These are phyloP conservation scores for Mucor piriformis DNA, from an alignment of 371 early-diverging fungal species.

Conservation along the genomic window DNA sequence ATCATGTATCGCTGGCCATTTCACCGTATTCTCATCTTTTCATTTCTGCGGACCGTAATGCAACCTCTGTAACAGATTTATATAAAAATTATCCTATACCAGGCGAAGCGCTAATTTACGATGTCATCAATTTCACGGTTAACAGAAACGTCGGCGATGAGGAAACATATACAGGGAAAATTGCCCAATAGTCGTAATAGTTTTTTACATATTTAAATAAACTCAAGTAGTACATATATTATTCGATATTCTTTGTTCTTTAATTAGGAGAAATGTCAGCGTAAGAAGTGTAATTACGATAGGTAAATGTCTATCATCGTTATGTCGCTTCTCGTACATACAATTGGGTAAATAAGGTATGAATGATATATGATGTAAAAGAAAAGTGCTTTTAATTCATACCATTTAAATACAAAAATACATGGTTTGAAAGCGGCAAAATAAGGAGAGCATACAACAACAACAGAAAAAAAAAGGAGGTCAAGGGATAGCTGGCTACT, in stretches of 20 bases:
- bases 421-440: background rate
- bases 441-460: constrained; percentile 2
- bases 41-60: background rate
- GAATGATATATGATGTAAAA: background rate
- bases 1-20: constrained; percentile 4
- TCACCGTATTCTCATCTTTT: constrained; percentile 5
- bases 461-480: constrained; percentile 2
- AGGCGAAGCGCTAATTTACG: constrained; percentile 18
- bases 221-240: background rate
- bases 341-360: no score
- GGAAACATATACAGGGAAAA: background rate
- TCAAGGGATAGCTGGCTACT: background rate
- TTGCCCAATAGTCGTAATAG: no score
- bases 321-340: no score
- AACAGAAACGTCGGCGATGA: background rate
- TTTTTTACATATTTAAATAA: background rate
- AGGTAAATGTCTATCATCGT: no score
- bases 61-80: constrained; percentile 9
- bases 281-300: no score
- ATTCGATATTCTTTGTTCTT: no score
- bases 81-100: constrained; percentile 26
- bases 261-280: no score
- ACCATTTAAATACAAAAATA: background rate
- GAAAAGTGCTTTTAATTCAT: background rate
- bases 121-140: constrained; percentile 8